These are phyloP conservation scores for Pichia gijzeniarum DNA, from an alignment of 805 yeast species.

Conservation along the genomic window DNA sequence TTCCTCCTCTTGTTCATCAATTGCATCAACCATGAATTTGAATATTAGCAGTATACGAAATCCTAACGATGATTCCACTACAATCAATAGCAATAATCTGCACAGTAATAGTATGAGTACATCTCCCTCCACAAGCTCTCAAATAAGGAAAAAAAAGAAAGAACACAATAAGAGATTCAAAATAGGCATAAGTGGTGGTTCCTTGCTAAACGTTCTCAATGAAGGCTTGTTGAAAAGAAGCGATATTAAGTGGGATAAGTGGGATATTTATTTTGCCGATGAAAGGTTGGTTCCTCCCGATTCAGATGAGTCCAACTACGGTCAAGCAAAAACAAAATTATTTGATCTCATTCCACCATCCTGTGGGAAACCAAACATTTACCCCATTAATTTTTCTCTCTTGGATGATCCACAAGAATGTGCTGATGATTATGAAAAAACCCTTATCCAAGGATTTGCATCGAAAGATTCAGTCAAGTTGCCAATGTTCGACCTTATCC, in stretches of 20 bases:
- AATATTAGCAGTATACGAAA: neutral
- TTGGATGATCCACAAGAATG: conserved; percentile 82
- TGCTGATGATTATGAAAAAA: conserved; percentile 88
- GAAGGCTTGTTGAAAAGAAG: conserved; percentile 74
- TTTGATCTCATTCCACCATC: conserved; percentile 60
- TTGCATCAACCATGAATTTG: neutral
- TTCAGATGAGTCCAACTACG: conserved; percentile 79
- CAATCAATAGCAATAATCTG: too few relatives aligned
- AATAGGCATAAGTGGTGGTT: conserved; percentile 91
- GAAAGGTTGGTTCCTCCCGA: conserved; percentile 89
- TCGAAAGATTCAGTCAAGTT: conserved; percentile 92
- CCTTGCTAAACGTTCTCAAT: conserved; percentile 75
- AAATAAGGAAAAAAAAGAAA: conserved; percentile 40
- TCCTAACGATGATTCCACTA: neutral
- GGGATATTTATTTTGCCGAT: conserved; percentile 97
- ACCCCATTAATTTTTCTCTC: conserved; percentile 72
- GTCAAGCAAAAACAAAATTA: conserved; percentile 76
- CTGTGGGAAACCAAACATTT: conserved; percentile 58
- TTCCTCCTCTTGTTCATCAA: neutral
- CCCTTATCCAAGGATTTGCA: conserved; percentile 83
- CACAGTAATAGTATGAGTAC: conserved; percentile 3
- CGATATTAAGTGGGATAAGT: conserved; percentile 77
- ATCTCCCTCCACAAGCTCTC: conserved; percentile 21
- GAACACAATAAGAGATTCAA: conserved; percentile 69
- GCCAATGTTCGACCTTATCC: conserved; percentile 86